phyloP scores from a whole-genome alignment of 2,329 filamentous ascomycete species.

The Diaporthe nobilis region DNA sequence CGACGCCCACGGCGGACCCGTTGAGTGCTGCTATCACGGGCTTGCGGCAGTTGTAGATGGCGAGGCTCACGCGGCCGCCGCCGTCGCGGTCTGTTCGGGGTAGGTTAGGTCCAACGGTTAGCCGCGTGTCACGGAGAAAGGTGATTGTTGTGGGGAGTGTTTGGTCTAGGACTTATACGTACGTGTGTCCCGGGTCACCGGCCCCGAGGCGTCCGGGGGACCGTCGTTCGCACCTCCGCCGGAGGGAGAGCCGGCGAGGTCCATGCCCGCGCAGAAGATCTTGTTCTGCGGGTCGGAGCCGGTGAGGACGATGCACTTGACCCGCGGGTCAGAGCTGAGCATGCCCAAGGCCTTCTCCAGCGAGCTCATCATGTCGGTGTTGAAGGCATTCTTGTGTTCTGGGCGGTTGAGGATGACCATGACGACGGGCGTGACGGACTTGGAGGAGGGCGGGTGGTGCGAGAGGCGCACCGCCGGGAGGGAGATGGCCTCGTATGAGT shows the following conservation, averaged over 20 bases:
- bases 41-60: constrained; percentile 70
- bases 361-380: constrained; percentile 72
- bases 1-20: constrained; percentile 71
- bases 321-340: constrained; percentile 67
- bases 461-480: constrained; percentile 62
- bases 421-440: constrained; percentile 72
- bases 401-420: constrained; percentile 75
- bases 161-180: background rate
- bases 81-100: constrained; percentile 58
- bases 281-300: constrained; percentile 62
- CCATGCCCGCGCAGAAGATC: constrained; percentile 72
- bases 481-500: constrained; percentile 57
- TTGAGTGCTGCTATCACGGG: constrained; percentile 72
- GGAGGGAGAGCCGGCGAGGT: constrained; percentile 59
- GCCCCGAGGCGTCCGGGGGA: constrained; percentile 45
- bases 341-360: constrained; percentile 67
- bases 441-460: constrained; percentile 65
- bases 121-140: background rate
- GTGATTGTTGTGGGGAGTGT: background rate
- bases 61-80: constrained; percentile 67
- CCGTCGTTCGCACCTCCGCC: constrained; percentile 44
- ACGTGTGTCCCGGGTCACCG: constrained; percentile 47
- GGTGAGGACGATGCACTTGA: constrained; percentile 69
- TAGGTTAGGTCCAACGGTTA: background rate
- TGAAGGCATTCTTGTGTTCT: constrained; percentile 78